Evolutionary conservation across 2,329 filamentous ascomycete species (phyloP).

Genomic region (Xenosphaeropsis pyriputrescens): DNA sequence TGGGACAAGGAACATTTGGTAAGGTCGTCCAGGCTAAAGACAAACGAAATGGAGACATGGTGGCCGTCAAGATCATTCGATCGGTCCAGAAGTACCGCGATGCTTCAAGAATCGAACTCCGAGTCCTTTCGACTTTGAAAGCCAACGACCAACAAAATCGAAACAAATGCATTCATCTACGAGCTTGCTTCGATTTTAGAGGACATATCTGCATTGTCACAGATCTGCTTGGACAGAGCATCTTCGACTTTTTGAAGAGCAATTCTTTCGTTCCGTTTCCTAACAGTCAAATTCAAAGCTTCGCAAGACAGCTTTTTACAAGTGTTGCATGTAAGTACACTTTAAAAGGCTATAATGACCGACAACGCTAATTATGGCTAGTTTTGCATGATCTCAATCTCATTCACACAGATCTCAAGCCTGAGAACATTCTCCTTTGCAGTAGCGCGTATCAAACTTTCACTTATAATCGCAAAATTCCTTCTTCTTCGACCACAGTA

Average conservation of each 20-base stretch:
- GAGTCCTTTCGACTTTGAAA: conserved; percentile 81
- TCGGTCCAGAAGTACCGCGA: conserved; percentile 98
- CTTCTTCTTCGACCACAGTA: conserved; percentile 46
- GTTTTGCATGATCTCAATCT: conserved; percentile 94
- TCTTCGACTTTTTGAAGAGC: conserved; percentile 95
- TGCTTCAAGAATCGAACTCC: conserved; percentile 84
- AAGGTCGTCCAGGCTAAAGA: conserved; percentile 94
- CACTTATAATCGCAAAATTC: conserved; percentile 55
- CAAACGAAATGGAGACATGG: conserved; percentile 56
- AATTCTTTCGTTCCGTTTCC: conserved; percentile 95
- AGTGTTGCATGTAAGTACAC: conserved; percentile 83
- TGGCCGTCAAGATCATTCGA: conserved; percentile 95
- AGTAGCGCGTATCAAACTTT: conserved; percentile 54
- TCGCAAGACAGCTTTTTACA: conserved; percentile 91
- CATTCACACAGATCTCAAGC: conserved; percentile 76
- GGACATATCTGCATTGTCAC: conserved; percentile 87
- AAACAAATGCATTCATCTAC: conserved; percentile 91
- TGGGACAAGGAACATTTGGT: conserved; percentile 95
- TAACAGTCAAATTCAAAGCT: conserved; percentile 95
- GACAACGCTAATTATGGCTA: conserved; percentile 19
- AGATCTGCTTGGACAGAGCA: conserved; percentile 76
- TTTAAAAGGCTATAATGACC: not conserved
- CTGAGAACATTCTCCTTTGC: conserved; percentile 55
- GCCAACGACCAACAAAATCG: conserved; percentile 85
- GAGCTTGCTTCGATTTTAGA: conserved; percentile 93